phyloP scores from a whole-genome alignment of 2,329 filamentous ascomycete genomes.

The Kalaharituber pfeilii region DNA sequence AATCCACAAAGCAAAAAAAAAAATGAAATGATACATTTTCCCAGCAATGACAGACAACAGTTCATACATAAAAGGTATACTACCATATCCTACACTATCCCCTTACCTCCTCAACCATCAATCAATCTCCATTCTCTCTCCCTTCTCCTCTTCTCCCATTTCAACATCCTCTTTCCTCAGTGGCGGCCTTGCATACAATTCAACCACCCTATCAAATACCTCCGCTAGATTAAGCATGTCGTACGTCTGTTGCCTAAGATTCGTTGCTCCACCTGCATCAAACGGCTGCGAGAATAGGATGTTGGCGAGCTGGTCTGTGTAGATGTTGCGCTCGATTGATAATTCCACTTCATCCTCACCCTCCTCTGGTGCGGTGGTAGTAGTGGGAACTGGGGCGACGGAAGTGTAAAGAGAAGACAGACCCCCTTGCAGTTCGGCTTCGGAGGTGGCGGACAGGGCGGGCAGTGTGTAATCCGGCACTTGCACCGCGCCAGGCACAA shows the following conservation, averaged over 20 bases:
- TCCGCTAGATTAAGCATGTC: slow-evolving; percentile 56
- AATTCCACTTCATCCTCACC: slow-evolving; percentile 36
- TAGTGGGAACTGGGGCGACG: slow-evolving; percentile 7
- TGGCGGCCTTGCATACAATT: slow-evolving; percentile 43
- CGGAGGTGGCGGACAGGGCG: no score
- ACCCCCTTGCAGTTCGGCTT: background rate
- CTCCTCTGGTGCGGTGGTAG: slow-evolving; percentile 27
- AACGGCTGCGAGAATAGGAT: no score
- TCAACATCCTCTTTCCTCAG: slow-evolving; percentile 18
- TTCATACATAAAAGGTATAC: no score
- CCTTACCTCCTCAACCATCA: background rate
- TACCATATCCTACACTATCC: slow-evolving; percentile 6
- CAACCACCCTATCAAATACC: slow-evolving; percentile 56
- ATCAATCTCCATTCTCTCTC: background rate
- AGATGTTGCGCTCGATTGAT: slow-evolving; percentile 50
- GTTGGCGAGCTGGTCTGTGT: slow-evolving; percentile 22
- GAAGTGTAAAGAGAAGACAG: slow-evolving; percentile 6
- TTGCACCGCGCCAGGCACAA: no score
- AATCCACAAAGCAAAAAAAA: background rate
- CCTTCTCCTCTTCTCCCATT: slow-evolving; percentile 7
- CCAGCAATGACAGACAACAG: no score
- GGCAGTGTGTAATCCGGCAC: no score
- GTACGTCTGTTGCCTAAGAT: slow-evolving; percentile 51
- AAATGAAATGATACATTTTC: no score
- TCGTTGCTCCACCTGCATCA: slow-evolving; percentile 44